Base-by-base conservation (phyloP, 2,329 filamentous ascomycete species). In the Dryadomyces quercus-mongolicae region DNA sequence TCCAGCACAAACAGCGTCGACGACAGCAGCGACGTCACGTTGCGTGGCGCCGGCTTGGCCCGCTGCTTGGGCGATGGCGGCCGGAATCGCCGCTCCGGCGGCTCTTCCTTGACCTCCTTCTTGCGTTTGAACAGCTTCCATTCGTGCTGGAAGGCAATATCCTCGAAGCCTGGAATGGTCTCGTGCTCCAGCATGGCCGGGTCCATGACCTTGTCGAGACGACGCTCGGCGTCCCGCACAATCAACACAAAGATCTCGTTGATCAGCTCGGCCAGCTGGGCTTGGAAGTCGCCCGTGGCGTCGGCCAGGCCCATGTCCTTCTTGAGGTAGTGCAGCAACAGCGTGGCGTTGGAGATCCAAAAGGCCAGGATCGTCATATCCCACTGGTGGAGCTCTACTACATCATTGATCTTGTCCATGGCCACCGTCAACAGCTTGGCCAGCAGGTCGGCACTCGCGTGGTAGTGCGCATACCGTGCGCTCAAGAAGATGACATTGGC, bases 341-440 rank as follows among this genome's bases (percentile, higher is more conserved):
- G 72, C 0, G 93, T 98, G 9, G 89, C 90, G 67, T 98, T 98
- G 1, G 93, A 97, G 64, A 96, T 90, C 93, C 93, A 98, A 66
- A 98, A 98, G 2, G 93, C 93, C 42, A 98, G 74, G 60, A 98
- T 95, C 0, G 93, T 98, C 93, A 98, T 98, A 66, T 98, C 93
- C 93, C 93, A 97, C 66, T 98, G 93, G 64, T 92, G 84, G 57
- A 81, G 81, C 68, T 97, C 93, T n/a, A 98, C 90, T 34, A 96
- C 89, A 56, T 90, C 85, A 65, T 97, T 97, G 63, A 98, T 97
- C 69, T 92, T 93, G 64, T 95, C 89, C 79, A 95, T 95, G 42
- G 93, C 89, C 40, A 86, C 85, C 25, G 87, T 77, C 16, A 98
- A 79, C 25, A 97, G 78, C 46, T 86, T 85, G 18, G 82, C 84